Conservation (phyloP, 768 basidiomycete genomes). For the Gelatoporia subvermispora region DNA sequence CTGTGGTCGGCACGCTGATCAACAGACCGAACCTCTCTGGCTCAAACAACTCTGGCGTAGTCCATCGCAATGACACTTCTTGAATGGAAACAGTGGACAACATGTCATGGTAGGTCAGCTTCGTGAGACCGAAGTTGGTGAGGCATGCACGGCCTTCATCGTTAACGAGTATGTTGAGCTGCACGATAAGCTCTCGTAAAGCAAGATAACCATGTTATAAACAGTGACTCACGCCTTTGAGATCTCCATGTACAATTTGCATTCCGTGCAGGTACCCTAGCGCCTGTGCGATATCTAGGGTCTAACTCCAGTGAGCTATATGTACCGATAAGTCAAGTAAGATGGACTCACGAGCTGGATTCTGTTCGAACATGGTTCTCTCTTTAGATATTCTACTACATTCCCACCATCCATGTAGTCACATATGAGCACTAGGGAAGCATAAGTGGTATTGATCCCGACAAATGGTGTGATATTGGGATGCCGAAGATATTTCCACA, state of each 20-base stretch:
- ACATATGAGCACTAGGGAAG: conserved; percentile 1
- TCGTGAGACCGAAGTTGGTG: conserved; percentile 4
- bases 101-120: background rate
- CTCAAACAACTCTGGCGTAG: background rate
- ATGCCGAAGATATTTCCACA: conserved; percentile 8
- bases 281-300: background rate
- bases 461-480: background rate
- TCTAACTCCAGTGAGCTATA: background rate
- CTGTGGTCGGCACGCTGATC: background rate
- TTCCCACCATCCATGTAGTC: conserved; percentile 10
- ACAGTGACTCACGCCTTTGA: conserved; percentile 1
- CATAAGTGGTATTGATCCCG: conserved; percentile 1
- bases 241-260: conserved; percentile 3
- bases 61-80: background rate
- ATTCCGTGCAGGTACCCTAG: conserved; percentile 1
- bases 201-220: background rate
- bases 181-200: background rate
- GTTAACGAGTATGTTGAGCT: conserved; percentile 6
- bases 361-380: conserved; percentile 1
- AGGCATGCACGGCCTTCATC: background rate
- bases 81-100: background rate
- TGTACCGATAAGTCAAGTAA: no score
- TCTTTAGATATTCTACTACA: conserved; percentile 1
- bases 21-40: background rate
- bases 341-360: conserved; percentile 1